Percentiles rank a stretch among this genome's conserved stretches.
phyloP scores from a whole-genome alignment of 768 basidiomycete species.

The Leucosporidium yakuticum region DNA sequence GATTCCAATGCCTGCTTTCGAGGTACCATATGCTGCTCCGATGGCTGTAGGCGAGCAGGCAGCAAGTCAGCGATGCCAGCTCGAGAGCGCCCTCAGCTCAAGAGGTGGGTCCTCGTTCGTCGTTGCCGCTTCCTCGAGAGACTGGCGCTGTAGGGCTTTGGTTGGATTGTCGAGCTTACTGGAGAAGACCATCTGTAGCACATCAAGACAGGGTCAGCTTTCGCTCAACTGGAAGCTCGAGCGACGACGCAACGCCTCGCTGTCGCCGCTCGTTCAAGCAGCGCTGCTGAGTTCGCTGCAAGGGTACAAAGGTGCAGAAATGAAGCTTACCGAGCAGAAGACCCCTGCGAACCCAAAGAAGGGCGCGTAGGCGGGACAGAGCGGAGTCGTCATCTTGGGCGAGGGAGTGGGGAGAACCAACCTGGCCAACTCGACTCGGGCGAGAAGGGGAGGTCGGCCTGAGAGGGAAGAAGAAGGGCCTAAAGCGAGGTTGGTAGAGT shows the following conservation, averaged over 20 bases:
- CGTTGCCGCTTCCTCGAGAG: constrained; percentile 16
- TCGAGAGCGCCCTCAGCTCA: not conserved
- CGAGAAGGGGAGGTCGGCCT: too few relatives aligned
- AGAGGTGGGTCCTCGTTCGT: not conserved
- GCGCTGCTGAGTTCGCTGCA: not conserved
- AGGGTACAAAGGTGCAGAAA: not conserved
- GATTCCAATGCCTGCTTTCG: constrained; percentile 95
- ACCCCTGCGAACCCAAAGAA: constrained; percentile 99
- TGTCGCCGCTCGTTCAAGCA: not conserved
- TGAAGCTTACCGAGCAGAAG: constrained; percentile 68
- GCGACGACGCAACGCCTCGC: not conserved
- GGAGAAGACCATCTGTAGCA: constrained; percentile 86
- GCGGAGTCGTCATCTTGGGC: too few relatives aligned
- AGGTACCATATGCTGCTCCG: constrained; percentile 92
- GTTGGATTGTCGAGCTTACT: constrained; percentile 53
- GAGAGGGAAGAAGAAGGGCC: too few relatives aligned
- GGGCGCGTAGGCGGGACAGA: constrained; percentile 63
- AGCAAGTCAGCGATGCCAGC: not conserved
- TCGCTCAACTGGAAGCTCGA: not conserved
- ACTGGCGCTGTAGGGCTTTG: not conserved
- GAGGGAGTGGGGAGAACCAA: too few relatives aligned
- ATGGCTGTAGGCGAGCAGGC: constrained; percentile 54
- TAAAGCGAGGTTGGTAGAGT: too few relatives aligned
- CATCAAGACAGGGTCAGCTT: constrained; percentile 5
- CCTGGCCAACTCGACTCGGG: too few relatives aligned